Percentiles rank a stretch among this genome's conserved stretches.
Evolutionary conservation across 2,329 filamentous ascomycete genomes (phyloP).

Genomic region (Claviceps arundinis): DNA sequence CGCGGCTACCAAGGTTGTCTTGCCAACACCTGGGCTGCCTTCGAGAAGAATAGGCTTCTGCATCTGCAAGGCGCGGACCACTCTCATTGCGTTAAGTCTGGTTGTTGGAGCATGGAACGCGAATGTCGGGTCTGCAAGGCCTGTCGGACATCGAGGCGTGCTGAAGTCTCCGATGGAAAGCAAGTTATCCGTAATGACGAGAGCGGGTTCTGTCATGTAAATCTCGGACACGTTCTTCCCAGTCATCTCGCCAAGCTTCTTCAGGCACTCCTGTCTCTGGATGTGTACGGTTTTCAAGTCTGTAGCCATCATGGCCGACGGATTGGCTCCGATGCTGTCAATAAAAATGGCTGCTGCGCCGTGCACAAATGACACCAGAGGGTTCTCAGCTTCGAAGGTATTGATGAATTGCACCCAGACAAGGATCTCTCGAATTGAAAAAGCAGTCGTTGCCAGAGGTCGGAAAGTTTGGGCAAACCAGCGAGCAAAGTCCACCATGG

Average conservation of each 20-base stretch:
- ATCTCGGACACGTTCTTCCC: slow-evolving; percentile 45
- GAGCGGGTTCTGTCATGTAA: slow-evolving; percentile 49
- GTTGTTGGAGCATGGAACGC: slow-evolving; percentile 86
- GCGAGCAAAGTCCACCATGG: slow-evolving; percentile 74
- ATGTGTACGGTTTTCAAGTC: slow-evolving; percentile 54
- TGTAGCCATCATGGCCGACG: slow-evolving; percentile 70
- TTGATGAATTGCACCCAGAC: slow-evolving; percentile 94
- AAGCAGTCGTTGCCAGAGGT: slow-evolving; percentile 57
- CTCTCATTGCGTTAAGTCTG: slow-evolving; percentile 75
- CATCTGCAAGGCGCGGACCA: slow-evolving; percentile 78
- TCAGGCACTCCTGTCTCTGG: slow-evolving; percentile 61
- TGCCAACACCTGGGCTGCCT: slow-evolving; percentile 94
- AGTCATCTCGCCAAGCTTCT: slow-evolving; percentile 56
- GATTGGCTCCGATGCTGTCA: slow-evolving; percentile 89
- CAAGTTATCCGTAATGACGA: slow-evolving; percentile 36
- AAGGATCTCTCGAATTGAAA: slow-evolving; percentile 85
- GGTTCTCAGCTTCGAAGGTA: slow-evolving; percentile 35
- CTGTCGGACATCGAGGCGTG: slow-evolving; percentile 38
- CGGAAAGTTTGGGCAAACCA: slow-evolving; percentile 86
- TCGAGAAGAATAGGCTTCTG: slow-evolving; percentile 87
- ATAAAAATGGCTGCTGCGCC: slow-evolving; percentile 93
- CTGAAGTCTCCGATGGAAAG: slow-evolving; percentile 65
- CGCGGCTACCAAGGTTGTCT: slow-evolving; percentile 84
- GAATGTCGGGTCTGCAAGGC: slow-evolving; percentile 20
- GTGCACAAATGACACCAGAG: slow-evolving; percentile 47